A percentile compares a stretch with the other conserved stretches of the same genome.
These are phyloP conservation scores for Gentiana dahurica DNA, from an alignment of 257 asterid species.

Conservation along the genomic window DNA sequence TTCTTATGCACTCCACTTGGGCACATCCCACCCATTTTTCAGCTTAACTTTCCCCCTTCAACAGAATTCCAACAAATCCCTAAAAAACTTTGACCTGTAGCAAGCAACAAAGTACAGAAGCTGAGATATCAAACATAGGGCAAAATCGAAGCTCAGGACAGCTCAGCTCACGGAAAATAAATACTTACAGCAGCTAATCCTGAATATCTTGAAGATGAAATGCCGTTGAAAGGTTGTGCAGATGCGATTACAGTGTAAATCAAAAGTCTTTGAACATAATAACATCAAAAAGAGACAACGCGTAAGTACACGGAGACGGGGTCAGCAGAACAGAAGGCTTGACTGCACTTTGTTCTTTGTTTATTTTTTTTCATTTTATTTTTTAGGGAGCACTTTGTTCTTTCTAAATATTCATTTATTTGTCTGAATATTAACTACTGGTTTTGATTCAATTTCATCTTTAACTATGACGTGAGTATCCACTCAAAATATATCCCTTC, in stretches of 20 bases:
- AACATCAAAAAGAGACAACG: constrained; percentile 9
- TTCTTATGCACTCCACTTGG: constrained; percentile 55
- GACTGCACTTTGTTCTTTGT: constrained; percentile 6
- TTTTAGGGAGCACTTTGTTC: not conserved
- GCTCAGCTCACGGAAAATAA: constrained; percentile 6
- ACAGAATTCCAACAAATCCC: not conserved
- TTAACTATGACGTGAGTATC: too few species aligned
- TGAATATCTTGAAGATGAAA: constrained; percentile 4
- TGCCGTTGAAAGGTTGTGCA: not conserved
- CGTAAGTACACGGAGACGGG: constrained; percentile 17
- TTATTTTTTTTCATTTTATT: constrained; percentile 2
- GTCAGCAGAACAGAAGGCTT: constrained; percentile 15
- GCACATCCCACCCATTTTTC: constrained; percentile 89
- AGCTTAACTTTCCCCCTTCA: constrained; percentile 2
- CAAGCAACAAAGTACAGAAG: too few species aligned
- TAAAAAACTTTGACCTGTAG: not conserved
- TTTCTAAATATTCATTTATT: too few species aligned
- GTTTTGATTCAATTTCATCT: too few species aligned
- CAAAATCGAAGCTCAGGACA: constrained; percentile 1
- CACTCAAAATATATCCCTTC: too few species aligned
- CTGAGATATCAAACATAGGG: not conserved
- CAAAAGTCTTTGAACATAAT: not conserved
- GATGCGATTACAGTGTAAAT: not conserved
- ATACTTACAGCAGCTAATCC: not conserved
- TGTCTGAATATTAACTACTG: too few species aligned